Evolutionary conservation across 352 stramenopile species (phyloP).

Genomic region (Globisporangium carolinianum): DNA sequence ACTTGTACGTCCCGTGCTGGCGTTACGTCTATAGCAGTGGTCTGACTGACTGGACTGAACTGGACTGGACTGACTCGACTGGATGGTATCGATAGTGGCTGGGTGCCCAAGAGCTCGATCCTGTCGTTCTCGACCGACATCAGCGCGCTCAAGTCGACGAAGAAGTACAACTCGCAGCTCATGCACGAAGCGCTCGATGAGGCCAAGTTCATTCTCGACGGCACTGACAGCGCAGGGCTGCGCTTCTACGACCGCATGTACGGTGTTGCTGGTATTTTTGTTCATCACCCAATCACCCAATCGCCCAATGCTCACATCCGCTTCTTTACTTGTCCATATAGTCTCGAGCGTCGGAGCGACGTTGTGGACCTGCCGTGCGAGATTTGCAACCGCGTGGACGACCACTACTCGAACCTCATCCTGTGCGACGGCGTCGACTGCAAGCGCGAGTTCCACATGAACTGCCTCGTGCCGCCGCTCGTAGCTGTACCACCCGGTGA

Average conservation of each 20-base stretch:
- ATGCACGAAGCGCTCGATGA: conserved; percentile 71
- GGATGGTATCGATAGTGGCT: conserved; percentile 34
- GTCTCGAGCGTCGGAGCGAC: conserved; percentile 63
- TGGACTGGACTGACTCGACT: neutral
- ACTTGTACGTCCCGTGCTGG: conserved; percentile 57
- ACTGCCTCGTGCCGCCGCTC: conserved; percentile 67
- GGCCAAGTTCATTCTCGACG: conserved; percentile 56
- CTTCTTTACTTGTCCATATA: conserved; percentile 11
- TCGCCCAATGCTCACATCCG: too few relatives aligned
- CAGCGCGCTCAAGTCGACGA: conserved; percentile 45
- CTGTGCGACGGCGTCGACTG: conserved; percentile 80
- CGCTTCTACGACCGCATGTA: conserved; percentile 82
- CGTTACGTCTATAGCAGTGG: neutral
- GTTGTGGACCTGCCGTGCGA: conserved; percentile 76
- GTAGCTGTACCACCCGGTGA: conserved; percentile 50
- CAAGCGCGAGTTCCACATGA: conserved; percentile 85
- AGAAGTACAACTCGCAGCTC: conserved; percentile 63
- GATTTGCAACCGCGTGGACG: conserved; percentile 72
- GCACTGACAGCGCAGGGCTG: conserved; percentile 40
- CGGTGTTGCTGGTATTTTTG: conserved; percentile 10
- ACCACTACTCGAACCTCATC: conserved; percentile 77
- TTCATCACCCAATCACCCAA: conserved; percentile 1
- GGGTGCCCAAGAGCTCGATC: conserved; percentile 66
- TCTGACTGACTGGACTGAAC: neutral
- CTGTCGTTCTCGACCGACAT: conserved; percentile 66